Conservation (phyloP, 768 basidiomycete genomes). For the Mycena capillaripes region DNA sequence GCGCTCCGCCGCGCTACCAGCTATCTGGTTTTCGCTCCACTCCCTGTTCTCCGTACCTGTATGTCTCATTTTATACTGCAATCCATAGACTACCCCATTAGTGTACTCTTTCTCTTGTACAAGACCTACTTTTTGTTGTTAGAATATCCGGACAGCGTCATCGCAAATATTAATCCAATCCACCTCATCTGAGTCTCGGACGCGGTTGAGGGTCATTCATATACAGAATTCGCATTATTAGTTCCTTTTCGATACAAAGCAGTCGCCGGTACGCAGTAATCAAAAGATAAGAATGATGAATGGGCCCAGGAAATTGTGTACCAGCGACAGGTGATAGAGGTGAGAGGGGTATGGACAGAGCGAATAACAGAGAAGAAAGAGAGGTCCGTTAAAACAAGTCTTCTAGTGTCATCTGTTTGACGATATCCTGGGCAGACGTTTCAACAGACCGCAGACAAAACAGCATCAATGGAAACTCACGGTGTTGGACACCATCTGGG, state of each 20-base stretch:
- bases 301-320: not conserved
- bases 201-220: not conserved
- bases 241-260: slow-evolving; percentile 36
- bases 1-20: not conserved
- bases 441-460: not conserved
- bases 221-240: slow-evolving; percentile 34
- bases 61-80: slow-evolving; percentile 19
- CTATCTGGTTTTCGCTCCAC: not conserved
- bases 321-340: slow-evolving; percentile 28
- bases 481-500: slow-evolving; percentile 96
- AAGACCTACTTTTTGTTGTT: slow-evolving; percentile 2
- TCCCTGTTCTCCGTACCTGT: slow-evolving; percentile 17
- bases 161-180: slow-evolving; percentile 15
- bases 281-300: slow-evolving; percentile 20
- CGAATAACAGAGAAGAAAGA: slow-evolving; percentile 13
- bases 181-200: not conserved
- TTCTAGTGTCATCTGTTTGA: slow-evolving; percentile 98
- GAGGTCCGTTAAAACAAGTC: slow-evolving; percentile 78
- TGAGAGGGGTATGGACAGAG: slow-evolving; percentile 30
- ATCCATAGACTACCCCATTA: slow-evolving; percentile 20
- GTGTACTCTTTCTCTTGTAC: slow-evolving; percentile 18
- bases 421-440: slow-evolving; percentile 81
- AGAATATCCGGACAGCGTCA: slow-evolving; percentile 5
- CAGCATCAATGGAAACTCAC: slow-evolving; percentile 58
- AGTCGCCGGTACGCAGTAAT: slow-evolving; percentile 30